These are phyloP conservation scores for Apostasia shenzhenica DNA, from an alignment of 106 monocot genomes.

Conservation along the genomic window DNA sequence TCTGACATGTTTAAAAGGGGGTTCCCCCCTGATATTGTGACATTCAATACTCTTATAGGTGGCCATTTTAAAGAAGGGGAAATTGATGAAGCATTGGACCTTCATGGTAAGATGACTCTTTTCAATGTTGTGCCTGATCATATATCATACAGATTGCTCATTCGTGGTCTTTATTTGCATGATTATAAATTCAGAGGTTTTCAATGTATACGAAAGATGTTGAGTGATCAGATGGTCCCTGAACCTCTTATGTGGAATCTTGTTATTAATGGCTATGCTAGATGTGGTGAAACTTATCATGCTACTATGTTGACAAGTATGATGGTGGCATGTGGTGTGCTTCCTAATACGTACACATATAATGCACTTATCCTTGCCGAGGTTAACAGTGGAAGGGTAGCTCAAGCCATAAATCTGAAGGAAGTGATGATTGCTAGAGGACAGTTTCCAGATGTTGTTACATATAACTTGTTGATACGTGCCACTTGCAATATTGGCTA, in stretches of 20 bases:
- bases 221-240: constrained; percentile 29
- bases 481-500: constrained; percentile 36
- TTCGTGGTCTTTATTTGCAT: constrained; percentile 45
- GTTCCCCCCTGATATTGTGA: constrained; percentile 61
- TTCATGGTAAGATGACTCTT: constrained; percentile 31
- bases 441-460: constrained; percentile 62
- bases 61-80: constrained; percentile 41
- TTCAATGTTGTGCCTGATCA: constrained; percentile 35
- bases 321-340: constrained; percentile 47
- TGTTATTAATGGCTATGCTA: constrained; percentile 54
- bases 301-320: constrained; percentile 35
- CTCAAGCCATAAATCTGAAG: constrained; percentile 38
- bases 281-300: constrained; percentile 29
- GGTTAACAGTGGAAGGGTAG: constrained; percentile 35
- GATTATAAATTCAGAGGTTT: constrained; percentile 31
- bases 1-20: constrained; percentile 70
- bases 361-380: constrained; percentile 64
- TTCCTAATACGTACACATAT: constrained; percentile 61
- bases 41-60: constrained; percentile 62
- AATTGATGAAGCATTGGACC: constrained; percentile 50
- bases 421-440: constrained; percentile 45
- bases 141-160: constrained; percentile 46
- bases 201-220: constrained; percentile 31
- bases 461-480: constrained; percentile 62
- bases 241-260: constrained; percentile 59